Conservation (phyloP, 495 filamentous ascomycete genomes). For the Neurospora sp. region DNA sequence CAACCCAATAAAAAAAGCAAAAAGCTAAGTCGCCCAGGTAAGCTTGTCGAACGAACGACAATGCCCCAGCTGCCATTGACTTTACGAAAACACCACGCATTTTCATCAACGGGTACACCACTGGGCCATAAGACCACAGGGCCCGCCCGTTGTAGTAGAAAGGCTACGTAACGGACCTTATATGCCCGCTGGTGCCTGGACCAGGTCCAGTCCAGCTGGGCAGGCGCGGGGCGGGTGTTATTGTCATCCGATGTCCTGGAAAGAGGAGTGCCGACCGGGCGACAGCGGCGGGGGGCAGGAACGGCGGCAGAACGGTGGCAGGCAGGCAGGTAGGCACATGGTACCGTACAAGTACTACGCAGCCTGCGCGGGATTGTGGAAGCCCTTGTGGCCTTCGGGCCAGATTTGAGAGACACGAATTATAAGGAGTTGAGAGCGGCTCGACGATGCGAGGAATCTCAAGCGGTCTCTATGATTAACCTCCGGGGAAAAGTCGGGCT, state of each 20-base stretch:
- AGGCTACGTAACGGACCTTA: not conserved
- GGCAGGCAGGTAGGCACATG: not conserved
- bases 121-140: not conserved
- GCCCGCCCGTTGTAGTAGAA: not conserved
- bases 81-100: not conserved
- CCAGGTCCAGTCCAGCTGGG: not conserved
- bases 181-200: not conserved
- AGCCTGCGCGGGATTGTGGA: not conserved
- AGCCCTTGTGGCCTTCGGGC: not conserved
- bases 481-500: not conserved
- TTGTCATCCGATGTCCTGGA: not conserved
- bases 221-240: not conserved
- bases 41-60: not conserved
- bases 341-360: not conserved
- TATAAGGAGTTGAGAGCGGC: not conserved
- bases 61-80: not conserved
- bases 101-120: not conserved
- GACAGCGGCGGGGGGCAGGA: not conserved
- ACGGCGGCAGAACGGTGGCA: not conserved
- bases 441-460: not conserved
- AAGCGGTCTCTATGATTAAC: not conserved
- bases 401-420: not conserved
- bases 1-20: not conserved
- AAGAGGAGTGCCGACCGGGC: not conserved
- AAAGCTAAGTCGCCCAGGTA: not conserved